Conservation (phyloP, 208 protist species). For the Leishmania guyanensis region DNA sequence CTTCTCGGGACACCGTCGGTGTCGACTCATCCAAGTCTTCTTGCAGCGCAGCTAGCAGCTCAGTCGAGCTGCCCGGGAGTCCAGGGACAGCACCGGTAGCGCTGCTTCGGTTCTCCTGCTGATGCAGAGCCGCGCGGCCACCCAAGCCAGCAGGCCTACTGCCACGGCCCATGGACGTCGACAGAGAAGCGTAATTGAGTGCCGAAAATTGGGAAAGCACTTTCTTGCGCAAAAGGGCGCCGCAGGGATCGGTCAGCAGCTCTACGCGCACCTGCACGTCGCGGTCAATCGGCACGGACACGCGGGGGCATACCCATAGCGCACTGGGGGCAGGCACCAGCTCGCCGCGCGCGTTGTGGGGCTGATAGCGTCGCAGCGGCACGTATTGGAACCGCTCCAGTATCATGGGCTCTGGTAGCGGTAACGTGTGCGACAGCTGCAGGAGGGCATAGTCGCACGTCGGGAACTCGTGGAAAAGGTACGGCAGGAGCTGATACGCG, state of each 20-base stretch:
- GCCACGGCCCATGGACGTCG: neutral
- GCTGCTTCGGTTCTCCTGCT: constrained; percentile 13
- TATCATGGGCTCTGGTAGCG: constrained; percentile 72
- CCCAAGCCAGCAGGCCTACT: constrained; percentile 13
- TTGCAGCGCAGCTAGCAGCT: constrained; percentile 32
- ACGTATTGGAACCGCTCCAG: constrained; percentile 75
- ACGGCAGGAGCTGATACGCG: constrained; percentile 66
- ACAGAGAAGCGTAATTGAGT: neutral
- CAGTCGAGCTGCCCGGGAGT: constrained; percentile 18
- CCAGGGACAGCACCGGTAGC: constrained; percentile 6
- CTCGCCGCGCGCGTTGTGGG: constrained; percentile 70
- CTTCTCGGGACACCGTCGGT: neutral
- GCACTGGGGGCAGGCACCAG: constrained; percentile 60
- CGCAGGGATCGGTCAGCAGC: constrained; percentile 11
- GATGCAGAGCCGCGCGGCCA: constrained; percentile 26
- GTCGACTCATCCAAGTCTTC: constrained; percentile 21
- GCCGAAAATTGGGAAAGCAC: constrained; percentile 19
- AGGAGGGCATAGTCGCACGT: constrained; percentile 75
- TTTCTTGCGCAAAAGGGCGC: constrained; percentile 14
- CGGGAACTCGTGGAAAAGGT: constrained; percentile 79
- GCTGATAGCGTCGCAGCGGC: constrained; percentile 82
- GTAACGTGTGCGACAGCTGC: constrained; percentile 64
- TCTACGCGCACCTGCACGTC: constrained; percentile 28
- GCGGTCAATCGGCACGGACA: constrained; percentile 19
- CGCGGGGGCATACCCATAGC: constrained; percentile 78